Conservation (phyloP, 2,329 filamentous ascomycete genomes). For the Aotearoamyces nothofagi region DNA sequence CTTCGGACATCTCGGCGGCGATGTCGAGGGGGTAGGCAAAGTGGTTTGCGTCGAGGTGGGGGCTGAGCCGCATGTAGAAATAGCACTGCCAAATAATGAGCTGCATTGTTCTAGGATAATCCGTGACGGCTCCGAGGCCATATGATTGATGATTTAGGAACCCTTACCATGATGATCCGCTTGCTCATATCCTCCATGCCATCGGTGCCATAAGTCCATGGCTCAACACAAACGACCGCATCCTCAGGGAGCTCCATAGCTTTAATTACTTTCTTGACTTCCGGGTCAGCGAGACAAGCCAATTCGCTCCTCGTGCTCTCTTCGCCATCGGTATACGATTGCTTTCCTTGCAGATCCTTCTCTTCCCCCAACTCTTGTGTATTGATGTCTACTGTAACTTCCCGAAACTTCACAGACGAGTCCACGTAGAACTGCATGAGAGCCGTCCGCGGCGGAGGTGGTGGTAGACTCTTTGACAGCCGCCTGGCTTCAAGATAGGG, state of each 20-base stretch:
- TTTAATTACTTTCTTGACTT: conserved; percentile 27
- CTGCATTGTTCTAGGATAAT: no score
- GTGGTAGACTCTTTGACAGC: conserved; percentile 7
- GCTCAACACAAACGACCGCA: conserved; percentile 30
- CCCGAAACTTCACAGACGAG: conserved; percentile 20
- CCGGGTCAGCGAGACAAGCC: conserved; percentile 27
- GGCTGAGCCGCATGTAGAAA: conserved; percentile 22
- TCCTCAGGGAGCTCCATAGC: conserved; percentile 27
- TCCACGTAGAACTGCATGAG: conserved; percentile 22
- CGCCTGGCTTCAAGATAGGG: conserved; percentile 26
- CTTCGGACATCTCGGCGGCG: neutral
- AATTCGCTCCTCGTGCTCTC: conserved; percentile 32
- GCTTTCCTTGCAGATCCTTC: conserved; percentile 23
- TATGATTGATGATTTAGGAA: no score
- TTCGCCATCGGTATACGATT: conserved; percentile 30
- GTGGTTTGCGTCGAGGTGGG: conserved; percentile 38
- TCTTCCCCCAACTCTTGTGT: conserved; percentile 11
- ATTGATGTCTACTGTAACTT: conserved; percentile 17
- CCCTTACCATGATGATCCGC: conserved; percentile 33
- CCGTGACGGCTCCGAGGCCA: no score
- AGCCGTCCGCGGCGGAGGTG: conserved; percentile 22
- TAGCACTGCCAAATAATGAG: no score
- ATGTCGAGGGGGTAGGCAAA: conserved; percentile 43
- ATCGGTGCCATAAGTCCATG: conserved; percentile 40
- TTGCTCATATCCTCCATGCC: conserved; percentile 33